Base-by-base conservation (phyloP, 345 rosid genomes). In the Lepidium aucheri region DNA sequence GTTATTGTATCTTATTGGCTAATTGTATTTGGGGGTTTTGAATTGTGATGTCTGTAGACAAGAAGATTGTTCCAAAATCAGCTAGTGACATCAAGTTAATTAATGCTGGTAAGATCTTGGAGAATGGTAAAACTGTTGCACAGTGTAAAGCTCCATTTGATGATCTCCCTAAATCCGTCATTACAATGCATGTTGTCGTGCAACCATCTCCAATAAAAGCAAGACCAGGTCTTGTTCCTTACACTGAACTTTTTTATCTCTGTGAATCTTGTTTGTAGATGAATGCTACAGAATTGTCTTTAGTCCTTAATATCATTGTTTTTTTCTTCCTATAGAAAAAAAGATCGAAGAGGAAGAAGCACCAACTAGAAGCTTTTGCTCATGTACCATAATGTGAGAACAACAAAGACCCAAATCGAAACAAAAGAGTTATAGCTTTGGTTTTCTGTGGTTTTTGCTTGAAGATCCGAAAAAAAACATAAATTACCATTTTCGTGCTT, bases 161-260 rank as follows among this genome's bases (percentile, higher is more conserved):
- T 26, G 90, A 88, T 58, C 89, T 90, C 64, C 81, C 86, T 5
- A 80, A 76, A 44, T 87, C 81, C 13, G 83, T 82, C 58, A 88
- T 90, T 52, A 90, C 90, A 65, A 94, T 94, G 99, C 99, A 94
- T 63, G 97, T 94, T 60, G 96, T 90, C 5, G 96, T 88, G 74
- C 97, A 90, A 78, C 92, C 85, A 46, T 76, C 96, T 64, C 53
- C 82, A 53, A 70, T 85, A 1, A 90, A 90, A 77, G 72, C 88
- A 17, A 94, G 88, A 79, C 69, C 97, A 78, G 96, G 64, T 51
- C 22, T 66, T 45, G 38, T 43, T 62, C 60, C 45, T 41, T 8
- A 9, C 22, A 18, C 30, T 15, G 4, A 14, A 14, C 24, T 7
- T 13, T 13, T n/a, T 30, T 15, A 3, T 39, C 52, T 62, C 26